phyloP scores from a whole-genome alignment of 1,284 basidiomycete species.

The Cerioporus squamosus region DNA sequence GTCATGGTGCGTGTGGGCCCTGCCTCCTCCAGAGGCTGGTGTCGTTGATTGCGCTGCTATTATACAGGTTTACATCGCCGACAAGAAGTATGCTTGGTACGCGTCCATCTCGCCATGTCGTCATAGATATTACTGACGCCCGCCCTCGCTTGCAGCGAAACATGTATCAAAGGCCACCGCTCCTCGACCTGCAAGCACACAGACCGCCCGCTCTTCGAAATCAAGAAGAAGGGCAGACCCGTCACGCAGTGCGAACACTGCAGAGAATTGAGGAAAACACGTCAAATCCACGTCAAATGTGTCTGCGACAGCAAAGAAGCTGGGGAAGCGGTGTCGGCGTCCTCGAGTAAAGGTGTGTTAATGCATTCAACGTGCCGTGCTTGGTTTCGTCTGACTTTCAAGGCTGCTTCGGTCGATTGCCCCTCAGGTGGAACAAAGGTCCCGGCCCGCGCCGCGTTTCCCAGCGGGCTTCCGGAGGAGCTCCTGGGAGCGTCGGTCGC shows the following conservation, averaged over 20 bases:
- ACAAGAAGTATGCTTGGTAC: slow-evolving; percentile 83
- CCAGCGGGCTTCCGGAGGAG: slow-evolving; percentile 67
- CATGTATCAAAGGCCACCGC: slow-evolving; percentile 85
- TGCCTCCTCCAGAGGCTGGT: not conserved
- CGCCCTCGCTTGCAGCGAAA: slow-evolving; percentile 54
- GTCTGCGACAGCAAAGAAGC: slow-evolving; percentile 42
- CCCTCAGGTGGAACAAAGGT: slow-evolving; percentile 55
- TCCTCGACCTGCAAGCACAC: slow-evolving; percentile 79
- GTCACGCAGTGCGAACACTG: slow-evolving; percentile 81
- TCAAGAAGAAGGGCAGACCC: slow-evolving; percentile 82
- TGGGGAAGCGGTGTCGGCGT: not conserved
- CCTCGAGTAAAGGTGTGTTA: slow-evolving; percentile 56
- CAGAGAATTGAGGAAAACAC: slow-evolving; percentile 75
- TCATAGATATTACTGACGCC: not conserved
- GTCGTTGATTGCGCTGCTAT: not conserved
- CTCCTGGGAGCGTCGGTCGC: slow-evolving; percentile 63
- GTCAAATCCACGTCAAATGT: slow-evolving; percentile 75
- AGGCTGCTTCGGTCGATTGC: slow-evolving; percentile 39
- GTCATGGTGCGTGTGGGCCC: slow-evolving; percentile 26
- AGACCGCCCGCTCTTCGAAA: slow-evolving; percentile 78
- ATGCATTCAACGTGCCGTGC: slow-evolving; percentile 9
- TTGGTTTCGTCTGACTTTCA: slow-evolving; percentile 45
- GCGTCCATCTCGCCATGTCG: slow-evolving; percentile 3
- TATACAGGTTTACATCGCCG: slow-evolving; percentile 71
- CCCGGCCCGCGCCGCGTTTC: slow-evolving; percentile 70